Conservation (phyloP, 208 protist species). For the Acanthamoeba lenticulata region DNA sequence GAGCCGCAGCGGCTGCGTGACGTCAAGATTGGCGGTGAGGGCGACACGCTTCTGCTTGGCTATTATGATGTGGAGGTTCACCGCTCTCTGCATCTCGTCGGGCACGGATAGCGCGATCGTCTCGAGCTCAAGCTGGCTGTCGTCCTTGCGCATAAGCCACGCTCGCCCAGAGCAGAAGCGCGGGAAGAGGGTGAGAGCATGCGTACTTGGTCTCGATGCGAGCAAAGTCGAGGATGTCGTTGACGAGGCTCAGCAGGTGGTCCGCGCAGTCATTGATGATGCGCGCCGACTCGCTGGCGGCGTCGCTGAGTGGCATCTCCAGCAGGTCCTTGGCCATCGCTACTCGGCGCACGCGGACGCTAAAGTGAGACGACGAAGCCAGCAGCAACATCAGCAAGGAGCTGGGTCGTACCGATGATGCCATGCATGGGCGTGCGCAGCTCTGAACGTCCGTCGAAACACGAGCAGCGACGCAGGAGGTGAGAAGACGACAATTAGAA, state of each 20-base stretch:
- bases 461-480: background rate
- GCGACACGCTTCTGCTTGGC: background rate
- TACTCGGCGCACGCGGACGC: background rate
- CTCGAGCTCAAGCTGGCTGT: background rate
- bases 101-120: background rate
- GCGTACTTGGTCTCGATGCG: conserved; percentile 13
- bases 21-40: background rate
- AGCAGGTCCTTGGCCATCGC: conserved; percentile 13
- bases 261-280: conserved; percentile 36
- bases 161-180: background rate
- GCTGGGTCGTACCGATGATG: background rate
- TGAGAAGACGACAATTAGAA: background rate
- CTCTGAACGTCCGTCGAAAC: background rate
- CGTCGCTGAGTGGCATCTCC: conserved; percentile 3
- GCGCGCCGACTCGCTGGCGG: background rate
- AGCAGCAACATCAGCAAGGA: background rate
- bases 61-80: background rate
- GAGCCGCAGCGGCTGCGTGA: background rate
- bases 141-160: background rate
- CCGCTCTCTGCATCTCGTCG: background rate
- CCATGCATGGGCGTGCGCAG: conserved; percentile 47
- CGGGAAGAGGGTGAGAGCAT: background rate
- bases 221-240: conserved; percentile 28
- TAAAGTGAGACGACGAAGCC: background rate
- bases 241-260: conserved; percentile 13